Evolutionary conservation across 2,329 filamentous ascomycete genomes (phyloP), one percentile per base, ranked within the genome.

Genomic region (Acrodontium crateriforme): DNA sequence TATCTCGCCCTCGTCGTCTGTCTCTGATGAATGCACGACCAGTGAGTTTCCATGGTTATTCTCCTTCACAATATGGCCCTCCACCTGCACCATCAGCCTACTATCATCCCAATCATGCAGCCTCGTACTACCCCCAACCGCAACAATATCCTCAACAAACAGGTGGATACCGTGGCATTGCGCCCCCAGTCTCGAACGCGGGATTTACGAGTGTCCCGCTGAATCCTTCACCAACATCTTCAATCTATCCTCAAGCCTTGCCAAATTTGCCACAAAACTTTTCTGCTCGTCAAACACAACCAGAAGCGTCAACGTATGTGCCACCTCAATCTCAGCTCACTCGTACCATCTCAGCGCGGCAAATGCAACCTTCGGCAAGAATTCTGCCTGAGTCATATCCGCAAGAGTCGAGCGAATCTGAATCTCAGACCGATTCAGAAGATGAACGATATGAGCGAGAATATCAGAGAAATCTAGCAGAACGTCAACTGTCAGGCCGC

Each of bases 21-120:
- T n/a, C n/a, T n/a, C 28, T 26, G 17, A 25, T 26, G 28, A 15
- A 23, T 7, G 18, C 35, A 4, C 8, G 8, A 16, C 23, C 29
- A 7, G 15, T 9, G 12, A 24, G 31, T 16, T 18, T 8, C 18
- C 10, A 25, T 29, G 13, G 32, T 25, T 14, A 35, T 39, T 33
- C 38, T 27, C 16, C 27, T 9, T 21, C 25, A 6, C 34, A 24
- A 20, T 22, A 26, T 22, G 44, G 40, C 10, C 44, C 40, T 9
- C 44, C 40, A 11, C 39, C 40, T 10, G 37, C 47, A n/a, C 37
- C 38, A n/a, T 46, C 45, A 12, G 41, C 42, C 7, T 46, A 42
- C 25, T 40, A 42, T 8, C 20, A 10, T 4, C n/a, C 13, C 25
- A 40, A 42, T 8, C 20, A 10, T 4, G 13, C 13, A 12, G 20